These are phyloP conservation scores for Candida sanyiensis DNA, from an alignment of 805 yeast genomes.

Conservation along the genomic window DNA sequence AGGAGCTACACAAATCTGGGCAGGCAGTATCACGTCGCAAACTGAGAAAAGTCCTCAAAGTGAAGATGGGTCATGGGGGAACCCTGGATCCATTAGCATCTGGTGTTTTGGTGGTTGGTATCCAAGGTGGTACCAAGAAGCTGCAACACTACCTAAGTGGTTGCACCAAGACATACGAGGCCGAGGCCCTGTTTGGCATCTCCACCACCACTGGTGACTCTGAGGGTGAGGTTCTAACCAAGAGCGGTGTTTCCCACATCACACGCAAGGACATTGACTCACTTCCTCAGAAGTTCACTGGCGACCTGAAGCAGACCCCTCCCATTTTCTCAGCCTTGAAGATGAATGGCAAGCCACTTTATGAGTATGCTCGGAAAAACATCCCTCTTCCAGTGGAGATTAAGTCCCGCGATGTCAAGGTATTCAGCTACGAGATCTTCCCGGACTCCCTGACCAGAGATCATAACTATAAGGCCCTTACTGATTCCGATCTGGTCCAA, in stretches of 20 bases:
- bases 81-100: slow-evolving; percentile 93
- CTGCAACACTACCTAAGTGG: slow-evolving; percentile 66
- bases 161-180: slow-evolving; percentile 73
- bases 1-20: slow-evolving; percentile 31
- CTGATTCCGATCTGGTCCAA: slow-evolving; percentile 26
- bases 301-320: slow-evolving; percentile 81
- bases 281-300: slow-evolving; percentile 63
- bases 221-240: slow-evolving; percentile 74
- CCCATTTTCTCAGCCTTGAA: slow-evolving; percentile 93
- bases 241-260: slow-evolving; percentile 51
- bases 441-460: slow-evolving; percentile 47
- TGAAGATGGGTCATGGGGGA: slow-evolving; percentile 98
- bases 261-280: slow-evolving; percentile 44
- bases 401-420: slow-evolving; percentile 63
- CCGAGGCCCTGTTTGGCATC: slow-evolving; percentile 81
- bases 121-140: slow-evolving; percentile 87
- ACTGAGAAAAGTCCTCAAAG: slow-evolving; percentile 44
- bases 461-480: slow-evolving; percentile 42
- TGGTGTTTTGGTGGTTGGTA: slow-evolving; percentile 89
- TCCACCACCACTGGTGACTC: slow-evolving; percentile 92
- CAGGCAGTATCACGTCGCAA: slow-evolving; percentile 46
- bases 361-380: slow-evolving; percentile 90
- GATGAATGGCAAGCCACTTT: slow-evolving; percentile 88
- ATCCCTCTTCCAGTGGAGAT: slow-evolving; percentile 80
- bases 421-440: slow-evolving; percentile 48